Conservation (phyloP, 2,329 filamentous ascomycete species). For the Penicillium sp. region DNA sequence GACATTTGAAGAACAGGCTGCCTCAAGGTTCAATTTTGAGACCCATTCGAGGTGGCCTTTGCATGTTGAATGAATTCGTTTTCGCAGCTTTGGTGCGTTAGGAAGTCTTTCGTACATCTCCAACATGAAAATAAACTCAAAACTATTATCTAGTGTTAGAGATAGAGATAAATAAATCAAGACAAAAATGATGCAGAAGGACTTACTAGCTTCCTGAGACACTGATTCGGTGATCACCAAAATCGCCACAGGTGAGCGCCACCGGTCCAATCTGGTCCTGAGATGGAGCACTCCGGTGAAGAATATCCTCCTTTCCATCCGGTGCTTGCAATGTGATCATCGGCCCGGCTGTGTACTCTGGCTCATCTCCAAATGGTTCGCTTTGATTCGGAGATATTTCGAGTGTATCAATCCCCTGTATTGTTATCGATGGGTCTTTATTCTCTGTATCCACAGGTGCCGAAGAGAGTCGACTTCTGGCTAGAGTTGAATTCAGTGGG, state of each 20-base stretch:
- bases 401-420: neutral
- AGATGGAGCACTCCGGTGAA: conserved; percentile 2
- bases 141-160: conserved; percentile 8
- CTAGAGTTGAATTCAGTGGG: conserved; percentile 18
- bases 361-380: neutral
- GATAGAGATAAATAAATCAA: too few species aligned
- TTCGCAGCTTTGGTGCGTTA: neutral
- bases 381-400: conserved; percentile 12
- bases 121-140: conserved; percentile 23
- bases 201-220: conserved; percentile 24
- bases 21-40: neutral
- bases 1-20: conserved; percentile 17
- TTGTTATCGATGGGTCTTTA: conserved; percentile 9
- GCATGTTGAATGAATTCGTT: conserved; percentile 16
- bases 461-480: neutral
- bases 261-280: conserved; percentile 1
- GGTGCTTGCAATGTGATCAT: conserved; percentile 7
- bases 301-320: conserved; percentile 2
- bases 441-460: neutral
- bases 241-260: conserved; percentile 23
- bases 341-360: neutral
- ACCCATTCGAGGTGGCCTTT: conserved; percentile 20
- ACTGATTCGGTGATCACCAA: conserved; percentile 21
- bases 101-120: conserved; percentile 11
- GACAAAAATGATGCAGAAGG: neutral